phyloP scores from a whole-genome alignment of 345 rosid species.

The Turritis glabra region DNA sequence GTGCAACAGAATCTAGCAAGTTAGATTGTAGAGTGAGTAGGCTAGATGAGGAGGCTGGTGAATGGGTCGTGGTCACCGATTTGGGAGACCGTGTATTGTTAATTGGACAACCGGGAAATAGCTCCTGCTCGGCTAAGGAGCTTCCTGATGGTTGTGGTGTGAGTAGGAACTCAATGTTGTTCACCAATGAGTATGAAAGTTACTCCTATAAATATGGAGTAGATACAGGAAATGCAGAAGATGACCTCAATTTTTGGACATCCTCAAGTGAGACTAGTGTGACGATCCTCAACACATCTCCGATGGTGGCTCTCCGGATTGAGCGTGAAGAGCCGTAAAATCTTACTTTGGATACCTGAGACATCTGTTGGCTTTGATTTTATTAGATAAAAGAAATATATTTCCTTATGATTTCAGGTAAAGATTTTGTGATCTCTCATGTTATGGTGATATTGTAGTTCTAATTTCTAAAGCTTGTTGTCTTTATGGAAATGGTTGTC shows the following conservation, averaged over 20 bases:
- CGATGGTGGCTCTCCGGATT: neutral
- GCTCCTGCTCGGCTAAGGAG: neutral
- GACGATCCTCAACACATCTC: neutral
- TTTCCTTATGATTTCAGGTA: neutral
- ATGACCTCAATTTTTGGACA: neutral
- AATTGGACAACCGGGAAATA: neutral
- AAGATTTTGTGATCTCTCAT: neutral
- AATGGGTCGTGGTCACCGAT: neutral
- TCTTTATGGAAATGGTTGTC: no score
- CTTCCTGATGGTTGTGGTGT: neutral
- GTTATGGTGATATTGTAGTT: no score
- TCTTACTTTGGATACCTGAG: neutral
- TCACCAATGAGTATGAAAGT: neutral
- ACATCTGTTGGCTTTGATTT: neutral
- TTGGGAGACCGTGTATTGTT: neutral
- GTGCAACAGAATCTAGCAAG: no score
- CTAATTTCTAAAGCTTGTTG: no score
- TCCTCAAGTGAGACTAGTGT: neutral
- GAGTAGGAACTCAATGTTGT: slow-evolving; percentile 8
- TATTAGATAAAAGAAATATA: neutral
- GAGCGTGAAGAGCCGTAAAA: neutral
- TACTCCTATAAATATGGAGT: neutral
- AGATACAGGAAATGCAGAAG: neutral
- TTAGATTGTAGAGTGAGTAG: slow-evolving; percentile 12
- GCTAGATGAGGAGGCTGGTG: neutral